phyloP scores from a whole-genome alignment of 225 moss, liverwort and hornwort genomes.

The Ulota crispa region DNA sequence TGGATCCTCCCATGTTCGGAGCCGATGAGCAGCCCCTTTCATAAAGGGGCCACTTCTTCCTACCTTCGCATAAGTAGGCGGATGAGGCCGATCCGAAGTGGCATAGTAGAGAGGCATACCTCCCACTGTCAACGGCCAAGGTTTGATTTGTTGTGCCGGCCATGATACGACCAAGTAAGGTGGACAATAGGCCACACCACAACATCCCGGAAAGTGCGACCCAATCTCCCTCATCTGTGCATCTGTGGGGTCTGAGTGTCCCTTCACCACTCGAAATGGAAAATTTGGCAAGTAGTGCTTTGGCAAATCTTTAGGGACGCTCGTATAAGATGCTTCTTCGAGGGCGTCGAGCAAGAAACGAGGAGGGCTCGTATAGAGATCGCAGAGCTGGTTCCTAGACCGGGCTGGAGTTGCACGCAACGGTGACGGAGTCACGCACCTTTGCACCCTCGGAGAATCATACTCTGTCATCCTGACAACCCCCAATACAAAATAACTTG shows the following conservation, averaged over 20 bases:
- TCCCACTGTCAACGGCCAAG: background rate
- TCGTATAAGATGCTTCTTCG: background rate
- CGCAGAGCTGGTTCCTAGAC: background rate
- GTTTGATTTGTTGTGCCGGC: background rate
- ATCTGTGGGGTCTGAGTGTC: background rate
- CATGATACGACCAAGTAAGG: conserved; percentile 1
- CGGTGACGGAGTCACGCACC: background rate
- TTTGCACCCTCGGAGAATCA: background rate
- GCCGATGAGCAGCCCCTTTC: background rate
- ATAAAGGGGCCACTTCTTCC: background rate
- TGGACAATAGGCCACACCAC: background rate
- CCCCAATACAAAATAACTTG: background rate
- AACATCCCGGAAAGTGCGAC: background rate
- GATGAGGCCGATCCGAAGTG: background rate
- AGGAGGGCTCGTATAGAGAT: background rate
- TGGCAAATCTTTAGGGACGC: background rate
- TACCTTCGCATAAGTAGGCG: background rate
- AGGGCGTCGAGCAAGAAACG: background rate
- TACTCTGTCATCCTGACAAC: background rate
- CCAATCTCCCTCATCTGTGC: background rate
- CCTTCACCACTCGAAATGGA: background rate
- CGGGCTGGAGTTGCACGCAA: background rate
- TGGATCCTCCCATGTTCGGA: background rate
- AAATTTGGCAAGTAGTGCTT: background rate
- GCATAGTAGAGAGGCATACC: background rate